Evolutionary conservation across 2,329 filamentous ascomycete species (phyloP), one percentile per base, ranked within the genome.

Genomic region (Colletotrichum horii): DNA sequence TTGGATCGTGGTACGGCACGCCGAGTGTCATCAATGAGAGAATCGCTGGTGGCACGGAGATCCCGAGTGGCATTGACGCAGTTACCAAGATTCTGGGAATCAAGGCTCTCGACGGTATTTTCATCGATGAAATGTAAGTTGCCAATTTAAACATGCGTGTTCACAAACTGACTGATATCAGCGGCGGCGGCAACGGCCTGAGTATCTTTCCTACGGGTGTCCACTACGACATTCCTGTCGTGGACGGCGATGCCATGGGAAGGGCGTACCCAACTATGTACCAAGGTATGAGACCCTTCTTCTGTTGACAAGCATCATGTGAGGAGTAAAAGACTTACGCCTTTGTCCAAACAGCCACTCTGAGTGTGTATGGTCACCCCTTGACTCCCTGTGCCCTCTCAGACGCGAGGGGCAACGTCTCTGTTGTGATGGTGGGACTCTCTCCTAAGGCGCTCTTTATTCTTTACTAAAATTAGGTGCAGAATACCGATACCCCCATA

Each of bases 1-100:
- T 87, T 52, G 86, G 86, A 0, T 86, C 85, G 0, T 87, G 86
- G 82, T 88, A 88, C 58, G 87, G 87, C 4, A 85, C 84, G 38
- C 85, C 85, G 0, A 86, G 83, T 24, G 85, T 80, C 80, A 2
- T 78, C 19, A 74, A 79, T 14, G 79, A 80, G 56, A 75, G 78
- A 1, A 68, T 76, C 6, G 85, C 85, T 6, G 77, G 74, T 2
- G 78, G 78, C 12, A 83, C 78, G 19, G 85, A 86, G 76, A 85
- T 86, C 26, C 78, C 82, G 24, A 79, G 77, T 4, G 85, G 83
- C 1, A 84, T 86, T 60, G 82, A 85, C 55, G 83, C 83, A 4
- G 76, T 84, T 3, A 82, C 80, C 15, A 83, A 80, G 58, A 80
- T 84, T 12, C 66, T 82, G 26, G 82, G 82, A 4, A 79, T 81